Evolutionary conservation across 768 basidiomycete species (phyloP), one percentile per base, ranked within the genome.

Genomic region (Ramaria rubella): DNA sequence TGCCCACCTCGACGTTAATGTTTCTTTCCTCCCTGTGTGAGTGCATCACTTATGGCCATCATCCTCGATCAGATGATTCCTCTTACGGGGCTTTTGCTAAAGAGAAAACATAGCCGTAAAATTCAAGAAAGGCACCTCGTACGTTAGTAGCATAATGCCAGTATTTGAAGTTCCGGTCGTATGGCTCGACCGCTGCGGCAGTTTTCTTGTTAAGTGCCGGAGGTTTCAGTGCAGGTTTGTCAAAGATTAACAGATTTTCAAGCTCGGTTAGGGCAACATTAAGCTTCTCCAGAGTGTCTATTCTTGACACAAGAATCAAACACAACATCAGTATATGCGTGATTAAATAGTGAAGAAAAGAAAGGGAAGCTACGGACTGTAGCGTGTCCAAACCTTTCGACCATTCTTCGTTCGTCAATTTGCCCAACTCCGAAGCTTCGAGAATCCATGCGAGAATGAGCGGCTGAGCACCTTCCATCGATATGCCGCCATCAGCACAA

Each of bases 391-490:
- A 81, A 17, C 81, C 85, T 57, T 75, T 73, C n/a, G 73, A 67
- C 90, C 90, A 92, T 63, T 88, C 87, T 7, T 79, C 75, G 68
- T 75, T 79, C 43, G 78, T 77, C 46, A 92, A 73, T 62, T 82
- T 87, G 29, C 76, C 86, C 83, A 92, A 84, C 64, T 90, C 87
- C 57, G 76, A 73, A 9, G 85, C 78, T 45, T 78, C 73, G 55
- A 87, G 68, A 62, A 86, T 84, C 90, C 90, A 92, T 23, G 87
- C 80, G 14, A 91, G 72, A 17, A 91, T 74, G 52, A 92, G 73
- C 19, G 88, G 86, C 59, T 81, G 69, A 5, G 84, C 74, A 29
- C 88, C 86, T 19, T 91, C 89, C 68, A 93, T 71, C 0, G 86
- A 74, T 45, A 91, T 78, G n/a, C 79, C 72, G 12, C 83, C 80